Base-by-base conservation (phyloP, 257 asterid species). In the Cinchona pubescens region DNA sequence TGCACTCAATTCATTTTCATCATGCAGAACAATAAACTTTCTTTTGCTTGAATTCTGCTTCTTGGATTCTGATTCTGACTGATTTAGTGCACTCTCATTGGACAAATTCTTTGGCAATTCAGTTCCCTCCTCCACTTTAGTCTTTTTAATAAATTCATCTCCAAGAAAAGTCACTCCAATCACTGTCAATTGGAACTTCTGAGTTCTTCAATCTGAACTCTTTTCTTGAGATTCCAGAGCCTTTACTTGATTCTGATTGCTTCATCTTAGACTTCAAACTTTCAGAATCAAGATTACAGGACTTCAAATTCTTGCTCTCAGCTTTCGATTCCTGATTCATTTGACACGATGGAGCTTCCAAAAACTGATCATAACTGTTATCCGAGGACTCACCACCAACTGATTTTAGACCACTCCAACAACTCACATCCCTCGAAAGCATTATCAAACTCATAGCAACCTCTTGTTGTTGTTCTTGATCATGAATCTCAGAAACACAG, bases 391-490 rank as follows among this genome's bases (percentile, higher is more conserved):
- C 89, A 19, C 49, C 76, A 58, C 62, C 73, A 71, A 69, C 59
- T 30, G 89, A 73, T 70, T 78, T 76, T n/a, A 58, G 66, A 45
- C 55, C 82, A 72, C 78, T 81, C 83, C 84, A 79, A 25, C 72
- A 58, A 43, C 90, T 80, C 14, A 76, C 79, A 70, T 90, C 96
- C 78, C 85, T 84, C 2, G 98, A 93, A 42, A 93, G 89, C 80
- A 91, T 62, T 76, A 93, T 88, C 86, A 93, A 86, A 79, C 96
- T 87, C 89, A 88, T 64, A 67, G 98, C 98, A 69, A 89, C 97
- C 74, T 91, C 96, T 68, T 93, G 92, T 80, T 88, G 89, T 80
- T 88, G 89, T 32, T 93, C 92, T 72, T 80, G 85, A 51, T 91
- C 93, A 77, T 59, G 64, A 59, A 84, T 77, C 75, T 86, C 90